These are phyloP conservation scores for Naematelia aurantialba DNA, from an alignment of 768 basidiomycete species.

Conservation along the genomic window DNA sequence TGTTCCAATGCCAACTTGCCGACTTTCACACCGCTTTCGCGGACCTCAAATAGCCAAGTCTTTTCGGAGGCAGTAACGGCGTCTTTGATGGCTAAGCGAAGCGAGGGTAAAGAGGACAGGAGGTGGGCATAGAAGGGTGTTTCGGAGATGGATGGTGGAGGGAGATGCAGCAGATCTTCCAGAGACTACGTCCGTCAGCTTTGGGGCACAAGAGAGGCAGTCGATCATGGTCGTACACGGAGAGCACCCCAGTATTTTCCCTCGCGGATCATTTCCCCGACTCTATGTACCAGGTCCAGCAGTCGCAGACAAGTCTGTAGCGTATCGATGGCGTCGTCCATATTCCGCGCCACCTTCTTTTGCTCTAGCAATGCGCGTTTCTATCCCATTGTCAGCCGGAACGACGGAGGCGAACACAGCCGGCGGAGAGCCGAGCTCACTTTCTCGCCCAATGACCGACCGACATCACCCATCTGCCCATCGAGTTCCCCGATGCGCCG, in stretches of 20 bases:
- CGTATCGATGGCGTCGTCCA: slow-evolving; percentile 95
- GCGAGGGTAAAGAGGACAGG: slow-evolving; percentile 82
- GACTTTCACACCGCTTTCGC: slow-evolving; percentile 79
- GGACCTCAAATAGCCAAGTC: slow-evolving; percentile 91
- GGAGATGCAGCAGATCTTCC: slow-evolving; percentile 89
- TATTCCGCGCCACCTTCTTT: slow-evolving; percentile 85
- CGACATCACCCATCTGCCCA: slow-evolving; percentile 79
- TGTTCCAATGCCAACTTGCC: slow-evolving; percentile 82
- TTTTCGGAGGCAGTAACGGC: slow-evolving; percentile 93
- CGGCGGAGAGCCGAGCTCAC: slow-evolving; percentile 29
- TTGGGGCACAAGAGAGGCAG: not conserved
- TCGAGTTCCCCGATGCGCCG: slow-evolving; percentile 88
- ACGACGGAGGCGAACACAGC: too few species aligned
- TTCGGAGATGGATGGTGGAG: slow-evolving; percentile 79
- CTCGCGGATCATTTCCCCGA: slow-evolving; percentile 86
- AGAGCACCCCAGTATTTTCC: slow-evolving; percentile 96
- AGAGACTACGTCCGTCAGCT: slow-evolving; percentile 61
- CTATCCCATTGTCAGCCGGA: slow-evolving; percentile 34
- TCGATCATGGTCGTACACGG: slow-evolving; percentile 60
- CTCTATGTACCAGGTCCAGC: slow-evolving; percentile 85
- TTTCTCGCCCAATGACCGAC: slow-evolving; percentile 82
- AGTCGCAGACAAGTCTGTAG: slow-evolving; percentile 88
- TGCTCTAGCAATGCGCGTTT: slow-evolving; percentile 83
- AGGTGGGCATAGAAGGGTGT: slow-evolving; percentile 91
- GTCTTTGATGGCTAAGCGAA: slow-evolving; percentile 82